Percentiles rank a stretch among this genome's conserved stretches.
These are phyloP conservation scores for Cladosporium sp. DNA, from an alignment of 2,329 filamentous ascomycete species.

Conservation along the genomic window DNA sequence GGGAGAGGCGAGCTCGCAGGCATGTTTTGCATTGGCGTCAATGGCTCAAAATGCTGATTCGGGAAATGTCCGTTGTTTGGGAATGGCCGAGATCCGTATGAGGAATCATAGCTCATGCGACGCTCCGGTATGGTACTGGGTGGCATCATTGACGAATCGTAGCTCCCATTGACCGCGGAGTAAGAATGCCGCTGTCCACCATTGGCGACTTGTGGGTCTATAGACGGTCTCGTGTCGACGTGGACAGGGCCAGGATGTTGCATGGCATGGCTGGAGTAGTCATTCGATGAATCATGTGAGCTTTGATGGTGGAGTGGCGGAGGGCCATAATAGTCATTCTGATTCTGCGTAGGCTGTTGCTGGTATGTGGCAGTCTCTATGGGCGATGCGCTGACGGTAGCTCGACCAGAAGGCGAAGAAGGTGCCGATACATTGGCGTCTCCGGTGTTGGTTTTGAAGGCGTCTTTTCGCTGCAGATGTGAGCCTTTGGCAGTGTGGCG, in stretches of 20 bases:
- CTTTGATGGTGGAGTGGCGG: neutral
- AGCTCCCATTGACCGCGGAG: slow-evolving; percentile 5
- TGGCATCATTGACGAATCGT: slow-evolving; percentile 11
- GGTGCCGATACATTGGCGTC: slow-evolving; percentile 13
- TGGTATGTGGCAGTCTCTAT: slow-evolving; percentile 4
- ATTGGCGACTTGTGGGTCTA: slow-evolving; percentile 7
- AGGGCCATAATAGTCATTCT: slow-evolving; percentile 4
- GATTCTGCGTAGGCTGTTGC: neutral
- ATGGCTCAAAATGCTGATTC: slow-evolving; percentile 2
- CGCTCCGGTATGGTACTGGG: slow-evolving; percentile 13
- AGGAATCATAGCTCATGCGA: slow-evolving; percentile 23
- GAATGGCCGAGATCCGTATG: slow-evolving; percentile 5
- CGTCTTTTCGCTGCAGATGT: slow-evolving; percentile 70
- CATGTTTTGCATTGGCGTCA: slow-evolving; percentile 27
- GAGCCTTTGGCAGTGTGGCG: slow-evolving; percentile 61
- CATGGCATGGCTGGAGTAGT: neutral
- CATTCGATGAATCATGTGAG: neutral
- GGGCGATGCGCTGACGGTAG: slow-evolving; percentile 19
- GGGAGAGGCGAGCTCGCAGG: slow-evolving; percentile 19
- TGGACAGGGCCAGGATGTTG: neutral
- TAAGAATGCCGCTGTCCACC: neutral
- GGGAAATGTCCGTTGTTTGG: neutral
- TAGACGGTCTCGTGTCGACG: neutral
- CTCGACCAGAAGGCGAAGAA: slow-evolving; percentile 16
- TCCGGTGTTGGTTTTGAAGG: slow-evolving; percentile 43